phyloP scores from a whole-genome alignment of 108 stramenopile species.

The Schizochytrium sp. region DNA sequence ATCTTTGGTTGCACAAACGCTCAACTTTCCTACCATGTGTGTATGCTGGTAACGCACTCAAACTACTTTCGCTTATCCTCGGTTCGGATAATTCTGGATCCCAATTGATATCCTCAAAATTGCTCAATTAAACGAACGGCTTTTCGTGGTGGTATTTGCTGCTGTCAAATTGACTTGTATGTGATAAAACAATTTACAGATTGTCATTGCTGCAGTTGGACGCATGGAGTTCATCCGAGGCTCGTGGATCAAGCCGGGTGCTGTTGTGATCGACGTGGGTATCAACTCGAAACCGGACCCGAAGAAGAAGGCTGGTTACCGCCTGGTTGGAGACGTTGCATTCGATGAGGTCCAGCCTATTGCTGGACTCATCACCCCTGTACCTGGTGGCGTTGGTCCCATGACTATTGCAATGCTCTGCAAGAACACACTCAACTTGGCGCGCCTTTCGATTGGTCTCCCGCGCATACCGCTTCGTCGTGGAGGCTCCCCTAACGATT shows the following conservation, averaged over 20 bases:
- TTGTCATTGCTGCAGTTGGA: conserved; percentile 96
- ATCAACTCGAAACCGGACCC: conserved; percentile 83
- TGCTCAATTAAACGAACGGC: too few relatives aligned
- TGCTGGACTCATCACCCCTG: conserved; percentile 91
- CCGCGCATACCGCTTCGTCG: conserved; percentile 45
- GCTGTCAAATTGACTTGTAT: too few relatives aligned
- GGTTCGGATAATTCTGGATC: too few relatives aligned
- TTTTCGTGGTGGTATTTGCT: too few relatives aligned
- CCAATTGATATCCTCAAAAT: too few relatives aligned
- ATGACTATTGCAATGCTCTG: conserved; percentile 99
- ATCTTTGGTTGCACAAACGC: neutral
- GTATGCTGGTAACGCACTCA: too few relatives aligned
- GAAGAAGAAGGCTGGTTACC: conserved; percentile 84
- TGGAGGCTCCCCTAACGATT: too few relatives aligned
- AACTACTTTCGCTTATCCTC: too few relatives aligned
- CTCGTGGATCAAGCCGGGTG: conserved; percentile 94
- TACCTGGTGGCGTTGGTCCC: conserved; percentile 99
- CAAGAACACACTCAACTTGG: conserved; percentile 85
- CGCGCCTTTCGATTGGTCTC: conserved; percentile 35
- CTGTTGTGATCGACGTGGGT: conserved; percentile 96
- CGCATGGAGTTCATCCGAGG: conserved; percentile 85
- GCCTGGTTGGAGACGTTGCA: conserved; percentile 94
- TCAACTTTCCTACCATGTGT: neutral
- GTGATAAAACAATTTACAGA: conserved; percentile 67
- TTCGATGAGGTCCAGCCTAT: conserved; percentile 81